phyloP scores from a whole-genome alignment of 495 filamentous ascomycete species.

The Zalerion maritima region DNA sequence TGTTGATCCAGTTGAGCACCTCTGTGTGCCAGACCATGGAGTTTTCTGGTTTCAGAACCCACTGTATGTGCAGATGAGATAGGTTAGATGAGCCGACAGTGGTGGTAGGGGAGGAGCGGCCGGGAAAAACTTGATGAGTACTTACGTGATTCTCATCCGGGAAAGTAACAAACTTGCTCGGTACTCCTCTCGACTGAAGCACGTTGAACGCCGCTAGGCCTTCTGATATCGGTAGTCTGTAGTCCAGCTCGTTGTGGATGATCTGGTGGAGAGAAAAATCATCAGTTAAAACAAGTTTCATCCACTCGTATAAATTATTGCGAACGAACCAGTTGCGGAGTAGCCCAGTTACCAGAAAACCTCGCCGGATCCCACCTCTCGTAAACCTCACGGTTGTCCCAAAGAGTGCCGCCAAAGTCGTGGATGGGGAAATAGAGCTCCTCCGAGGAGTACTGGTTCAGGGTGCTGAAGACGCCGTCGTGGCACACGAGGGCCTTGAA shows the following conservation, averaged over 20 bases:
- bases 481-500: constrained; percentile 87
- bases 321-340: constrained; percentile 49
- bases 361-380: constrained; percentile 68
- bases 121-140: too few relatives aligned
- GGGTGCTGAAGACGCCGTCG: constrained; percentile 76
- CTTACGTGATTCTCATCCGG: constrained; percentile 60
- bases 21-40: constrained; percentile 80
- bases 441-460: constrained; percentile 58
- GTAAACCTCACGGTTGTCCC: constrained; percentile 58
- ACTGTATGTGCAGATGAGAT: too few relatives aligned
- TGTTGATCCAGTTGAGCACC: constrained; percentile 82
- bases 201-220: constrained; percentile 82
- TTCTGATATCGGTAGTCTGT: constrained; percentile 69
- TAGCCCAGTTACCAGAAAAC: constrained; percentile 55
- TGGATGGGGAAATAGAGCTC: constrained; percentile 83
- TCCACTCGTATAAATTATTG: neutral
- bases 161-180: constrained; percentile 66
- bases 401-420: constrained; percentile 67
- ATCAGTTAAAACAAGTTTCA: too few relatives aligned
- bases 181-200: constrained; percentile 56
- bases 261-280: constrained; percentile 40
- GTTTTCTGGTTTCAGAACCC: constrained; percentile 88
- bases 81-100: too few relatives aligned
- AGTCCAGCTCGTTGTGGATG: constrained; percentile 87
- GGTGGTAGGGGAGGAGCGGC: too few relatives aligned